A percentile compares a stretch with the other conserved stretches of the same genome.
These are phyloP conservation scores for Daphne laureola DNA, from an alignment of 441 rosid species.

Conservation along the genomic window DNA sequence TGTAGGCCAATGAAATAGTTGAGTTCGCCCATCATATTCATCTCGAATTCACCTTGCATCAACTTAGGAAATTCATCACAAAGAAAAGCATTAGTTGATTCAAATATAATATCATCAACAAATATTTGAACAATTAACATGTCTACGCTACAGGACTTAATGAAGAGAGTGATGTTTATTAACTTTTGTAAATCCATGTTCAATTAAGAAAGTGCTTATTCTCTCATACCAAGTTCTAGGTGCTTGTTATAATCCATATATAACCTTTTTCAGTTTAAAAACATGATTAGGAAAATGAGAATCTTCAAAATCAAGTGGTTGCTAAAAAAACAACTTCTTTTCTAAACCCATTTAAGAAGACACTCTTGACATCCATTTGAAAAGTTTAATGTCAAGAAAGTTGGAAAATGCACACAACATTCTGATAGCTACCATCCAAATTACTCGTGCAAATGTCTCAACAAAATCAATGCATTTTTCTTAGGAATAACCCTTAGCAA, in stretches of 20 bases:
- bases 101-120: constrained; percentile 8
- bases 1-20: not conserved
- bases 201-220: not conserved
- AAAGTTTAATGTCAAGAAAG: not conserved
- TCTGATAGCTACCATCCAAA: not conserved
- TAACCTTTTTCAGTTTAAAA: not conserved
- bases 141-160: not conserved
- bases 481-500: not conserved
- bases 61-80: not conserved
- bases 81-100: not conserved
- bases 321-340: not conserved
- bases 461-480: not conserved
- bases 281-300: constrained; percentile 3
- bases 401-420: not conserved
- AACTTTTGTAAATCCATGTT: not conserved
- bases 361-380: not conserved
- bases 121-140: constrained; percentile 3
- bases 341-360: not conserved
- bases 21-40: constrained; percentile 5
- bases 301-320: not conserved
- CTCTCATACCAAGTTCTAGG: not conserved
- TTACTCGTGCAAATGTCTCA: too few relatives aligned
- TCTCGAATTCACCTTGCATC: constrained; percentile 2
- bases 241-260: constrained; percentile 3
- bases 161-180: constrained; percentile 1